Conservation (phyloP, 129 eudicot species). For the Rutidosis leptorrhynchoides region DNA sequence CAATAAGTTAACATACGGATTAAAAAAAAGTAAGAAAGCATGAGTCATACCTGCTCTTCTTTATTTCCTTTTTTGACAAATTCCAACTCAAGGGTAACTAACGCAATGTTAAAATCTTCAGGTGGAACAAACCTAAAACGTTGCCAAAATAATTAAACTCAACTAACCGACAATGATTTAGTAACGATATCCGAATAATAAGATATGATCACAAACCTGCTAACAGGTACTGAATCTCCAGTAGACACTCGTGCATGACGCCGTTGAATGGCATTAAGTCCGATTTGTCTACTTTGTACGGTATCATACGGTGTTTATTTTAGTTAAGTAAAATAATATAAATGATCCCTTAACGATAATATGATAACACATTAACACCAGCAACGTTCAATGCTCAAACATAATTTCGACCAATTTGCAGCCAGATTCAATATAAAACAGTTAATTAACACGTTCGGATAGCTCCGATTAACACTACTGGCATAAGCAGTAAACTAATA, state of each 20-base stretch:
- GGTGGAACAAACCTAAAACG: slow-evolving; percentile 71
- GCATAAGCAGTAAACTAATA: slow-evolving; percentile 3
- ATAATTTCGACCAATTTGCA: neutral
- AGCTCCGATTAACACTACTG: neutral
- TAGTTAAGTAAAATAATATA: slow-evolving; percentile 48
- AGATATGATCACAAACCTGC: slow-evolving; percentile 46
- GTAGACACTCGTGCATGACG: slow-evolving; percentile 83
- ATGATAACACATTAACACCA: slow-evolving; percentile 22
- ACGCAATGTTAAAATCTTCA: slow-evolving; percentile 66
- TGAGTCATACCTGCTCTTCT: slow-evolving; percentile 65
- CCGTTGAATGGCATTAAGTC: slow-evolving; percentile 81
- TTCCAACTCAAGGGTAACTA: slow-evolving; percentile 88
- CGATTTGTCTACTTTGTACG: slow-evolving; percentile 62
- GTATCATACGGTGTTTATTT: slow-evolving; percentile 53
- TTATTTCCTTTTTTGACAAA: slow-evolving; percentile 77
- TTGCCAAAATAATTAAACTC: neutral
- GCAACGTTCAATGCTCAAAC: slow-evolving; percentile 5
- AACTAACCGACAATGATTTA: slow-evolving; percentile 8
- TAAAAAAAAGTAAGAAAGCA: neutral
- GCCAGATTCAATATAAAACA: too few relatives aligned
- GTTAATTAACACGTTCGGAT: too few relatives aligned
- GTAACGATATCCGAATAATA: neutral
- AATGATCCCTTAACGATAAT: neutral
- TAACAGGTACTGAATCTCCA: slow-evolving; percentile 60
- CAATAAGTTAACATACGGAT: neutral